Evolutionary conservation across 2,329 filamentous ascomycete genomes (phyloP).

Genomic region (Cladorrhinum sp.): DNA sequence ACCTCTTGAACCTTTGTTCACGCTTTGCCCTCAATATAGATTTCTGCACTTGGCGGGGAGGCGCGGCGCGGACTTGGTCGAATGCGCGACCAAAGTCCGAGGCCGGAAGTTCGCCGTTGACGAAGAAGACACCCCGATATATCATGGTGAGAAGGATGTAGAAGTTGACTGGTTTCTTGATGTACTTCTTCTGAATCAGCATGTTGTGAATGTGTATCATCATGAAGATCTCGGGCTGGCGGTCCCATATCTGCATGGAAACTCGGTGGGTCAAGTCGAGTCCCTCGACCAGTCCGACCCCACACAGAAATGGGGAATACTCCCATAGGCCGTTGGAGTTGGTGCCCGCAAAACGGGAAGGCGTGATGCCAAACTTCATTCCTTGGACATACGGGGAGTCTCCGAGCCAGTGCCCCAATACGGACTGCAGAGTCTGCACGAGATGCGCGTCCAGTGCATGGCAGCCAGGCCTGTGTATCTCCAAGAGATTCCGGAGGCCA

Average conservation of each 20-base stretch:
- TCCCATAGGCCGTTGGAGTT: slow-evolving; percentile 46
- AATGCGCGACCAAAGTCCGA: slow-evolving; percentile 31
- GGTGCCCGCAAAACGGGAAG: slow-evolving; percentile 40
- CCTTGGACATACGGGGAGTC: slow-evolving; percentile 36
- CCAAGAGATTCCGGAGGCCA: too few species aligned
- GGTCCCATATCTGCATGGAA: slow-evolving; percentile 37
- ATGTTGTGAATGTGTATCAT: slow-evolving; percentile 48
- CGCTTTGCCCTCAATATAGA: too few species aligned
- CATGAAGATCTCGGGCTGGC: slow-evolving; percentile 37
- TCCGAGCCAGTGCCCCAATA: slow-evolving; percentile 40
- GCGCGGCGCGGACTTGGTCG: too few species aligned
- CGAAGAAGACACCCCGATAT: too few species aligned
- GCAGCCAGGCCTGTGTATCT: too few species aligned
- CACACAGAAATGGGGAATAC: slow-evolving; percentile 48
- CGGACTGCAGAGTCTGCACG: too few species aligned
- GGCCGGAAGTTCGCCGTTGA: slow-evolving; percentile 30
- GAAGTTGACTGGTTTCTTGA: slow-evolving; percentile 35
- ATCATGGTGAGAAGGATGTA: slow-evolving; percentile 31
- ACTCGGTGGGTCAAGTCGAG: slow-evolving; percentile 39
- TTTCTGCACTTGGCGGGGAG: too few species aligned
- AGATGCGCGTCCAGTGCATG: too few species aligned
- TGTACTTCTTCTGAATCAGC: slow-evolving; percentile 41
- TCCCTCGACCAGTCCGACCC: slow-evolving; percentile 42
- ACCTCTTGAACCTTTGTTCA: too few species aligned
- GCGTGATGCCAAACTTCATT: slow-evolving; percentile 24